These are phyloP conservation scores for Teunomyces aglyptinius DNA, from an alignment of 805 yeast genomes.

Conservation along the genomic window DNA sequence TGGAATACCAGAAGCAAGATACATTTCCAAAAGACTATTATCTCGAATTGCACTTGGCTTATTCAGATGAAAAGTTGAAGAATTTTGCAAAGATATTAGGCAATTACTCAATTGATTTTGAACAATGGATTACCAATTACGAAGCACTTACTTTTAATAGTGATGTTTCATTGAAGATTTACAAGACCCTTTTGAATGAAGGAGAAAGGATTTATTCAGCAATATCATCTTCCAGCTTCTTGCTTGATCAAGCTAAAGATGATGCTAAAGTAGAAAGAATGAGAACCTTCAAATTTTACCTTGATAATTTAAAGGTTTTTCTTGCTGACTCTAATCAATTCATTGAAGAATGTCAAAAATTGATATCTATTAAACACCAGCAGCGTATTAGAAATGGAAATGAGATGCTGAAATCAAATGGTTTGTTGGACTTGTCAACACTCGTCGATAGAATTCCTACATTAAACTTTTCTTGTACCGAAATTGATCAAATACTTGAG, in stretches of 20 bases:
- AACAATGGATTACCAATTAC: constrained; percentile 52
- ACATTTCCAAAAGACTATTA: constrained; percentile 12
- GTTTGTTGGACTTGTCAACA: constrained; percentile 31
- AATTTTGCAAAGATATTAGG: constrained; percentile 33
- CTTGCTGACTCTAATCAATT: constrained; percentile 49
- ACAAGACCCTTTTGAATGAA: constrained; percentile 47
- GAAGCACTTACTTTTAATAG: constrained; percentile 30
- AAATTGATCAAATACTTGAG: constrained; percentile 57
- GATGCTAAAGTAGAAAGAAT: constrained; percentile 11
- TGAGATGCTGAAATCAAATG: constrained; percentile 14
- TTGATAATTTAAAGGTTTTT: constrained; percentile 37
- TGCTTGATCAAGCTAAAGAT: constrained; percentile 7
- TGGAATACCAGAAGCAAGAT: constrained; percentile 20
- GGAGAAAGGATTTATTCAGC: constrained; percentile 52
- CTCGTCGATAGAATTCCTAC: constrained; percentile 48
- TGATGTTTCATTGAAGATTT: constrained; percentile 46
- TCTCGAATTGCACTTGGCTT: constrained; percentile 45
- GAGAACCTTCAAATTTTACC: constrained; percentile 18
- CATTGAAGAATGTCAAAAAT: constrained; percentile 53
- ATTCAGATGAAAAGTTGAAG: constrained; percentile 53
- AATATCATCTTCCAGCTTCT: constrained; percentile 27
- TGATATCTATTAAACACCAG: constrained; percentile 51
- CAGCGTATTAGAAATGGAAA: constrained; percentile 43
- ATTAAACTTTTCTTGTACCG: constrained; percentile 53
- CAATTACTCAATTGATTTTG: constrained; percentile 44